Conservation (phyloP, 2,329 filamentous ascomycete genomes). For the Cadophora malorum region DNA sequence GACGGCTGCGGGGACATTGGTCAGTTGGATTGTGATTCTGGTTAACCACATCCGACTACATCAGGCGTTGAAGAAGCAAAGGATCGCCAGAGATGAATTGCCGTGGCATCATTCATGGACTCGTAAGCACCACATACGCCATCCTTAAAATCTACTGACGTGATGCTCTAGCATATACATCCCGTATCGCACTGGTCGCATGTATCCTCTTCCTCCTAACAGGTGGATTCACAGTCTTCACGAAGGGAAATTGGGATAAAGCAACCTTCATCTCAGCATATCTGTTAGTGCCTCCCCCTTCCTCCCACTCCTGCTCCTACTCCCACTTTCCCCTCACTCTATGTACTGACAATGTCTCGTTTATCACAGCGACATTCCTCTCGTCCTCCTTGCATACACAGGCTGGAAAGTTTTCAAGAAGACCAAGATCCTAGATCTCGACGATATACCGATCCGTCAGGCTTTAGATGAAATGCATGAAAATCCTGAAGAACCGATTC, state of each 20-base stretch:
- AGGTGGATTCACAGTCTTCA: conserved; percentile 70
- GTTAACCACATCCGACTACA: conserved; percentile 64
- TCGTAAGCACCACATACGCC: conserved; percentile 48
- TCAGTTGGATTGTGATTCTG: conserved; percentile 68
- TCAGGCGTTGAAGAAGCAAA: conserved; percentile 60
- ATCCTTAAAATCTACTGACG: conserved; percentile 7
- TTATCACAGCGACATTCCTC: conserved; percentile 49
- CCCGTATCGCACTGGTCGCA: conserved; percentile 64
- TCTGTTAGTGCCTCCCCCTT: conserved; percentile 53
- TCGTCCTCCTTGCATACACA: conserved; percentile 51
- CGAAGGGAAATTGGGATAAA: conserved; percentile 62
- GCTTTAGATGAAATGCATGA: conserved; percentile 46
- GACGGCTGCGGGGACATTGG: conserved; percentile 66
- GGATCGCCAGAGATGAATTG: conserved; percentile 55
- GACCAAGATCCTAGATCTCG: conserved; percentile 50
- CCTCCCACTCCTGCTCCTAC: too few relatives aligned
- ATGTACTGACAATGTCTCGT: conserved; percentile 21
- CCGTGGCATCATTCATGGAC: conserved; percentile 71
- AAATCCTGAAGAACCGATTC: conserved; percentile 47
- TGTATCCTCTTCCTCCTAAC: conserved; percentile 72
- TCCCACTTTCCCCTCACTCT: not conserved
- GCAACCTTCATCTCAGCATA: conserved; percentile 67
- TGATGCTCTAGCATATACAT: conserved; percentile 58
- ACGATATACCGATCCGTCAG: conserved; percentile 46
- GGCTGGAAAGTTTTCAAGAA: conserved; percentile 61